These are phyloP conservation scores for Annulohypoxylon maeteangense DNA, from an alignment of 495 filamentous ascomycete genomes.

Conservation along the genomic window DNA sequence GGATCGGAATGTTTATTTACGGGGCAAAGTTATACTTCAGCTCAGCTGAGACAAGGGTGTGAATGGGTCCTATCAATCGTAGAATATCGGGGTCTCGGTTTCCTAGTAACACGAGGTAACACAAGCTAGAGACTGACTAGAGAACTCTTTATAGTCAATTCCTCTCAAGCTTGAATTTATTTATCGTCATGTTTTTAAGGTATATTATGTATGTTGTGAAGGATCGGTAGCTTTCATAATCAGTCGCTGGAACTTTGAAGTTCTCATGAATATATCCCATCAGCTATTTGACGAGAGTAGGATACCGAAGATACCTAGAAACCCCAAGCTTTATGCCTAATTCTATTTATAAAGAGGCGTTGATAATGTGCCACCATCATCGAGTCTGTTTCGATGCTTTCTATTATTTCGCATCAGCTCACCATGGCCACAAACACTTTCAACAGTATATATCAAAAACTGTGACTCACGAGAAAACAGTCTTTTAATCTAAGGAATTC, in stretches of 20 bases:
- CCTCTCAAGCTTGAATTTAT: neutral
- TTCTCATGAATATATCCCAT: no score
- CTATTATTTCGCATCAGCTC: conserved; percentile 25
- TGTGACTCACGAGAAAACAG: conserved; percentile 78
- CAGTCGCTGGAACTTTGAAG: neutral
- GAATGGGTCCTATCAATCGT: neutral
- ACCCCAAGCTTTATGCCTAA: neutral
- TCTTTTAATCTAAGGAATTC: conserved; percentile 90
- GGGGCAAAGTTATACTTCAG: conserved; percentile 27
- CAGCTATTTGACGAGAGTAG: neutral
- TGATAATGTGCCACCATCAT: conserved; percentile 6
- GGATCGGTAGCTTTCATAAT: neutral
- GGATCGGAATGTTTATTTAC: conserved; percentile 49
- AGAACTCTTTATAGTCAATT: neutral
- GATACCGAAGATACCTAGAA: neutral
- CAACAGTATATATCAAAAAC: neutral
- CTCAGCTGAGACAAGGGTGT: conserved; percentile 5
- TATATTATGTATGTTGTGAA: neutral
- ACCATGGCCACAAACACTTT: neutral
- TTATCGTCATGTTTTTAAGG: neutral
- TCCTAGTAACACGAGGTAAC: neutral
- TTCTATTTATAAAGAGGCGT: neutral
- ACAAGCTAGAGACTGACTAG: neutral
- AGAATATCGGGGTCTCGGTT: neutral
- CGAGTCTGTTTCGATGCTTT: conserved; percentile 36